Base-by-base conservation (phyloP, 2,329 filamentous ascomycete species). In the Aspergillus felis region DNA sequence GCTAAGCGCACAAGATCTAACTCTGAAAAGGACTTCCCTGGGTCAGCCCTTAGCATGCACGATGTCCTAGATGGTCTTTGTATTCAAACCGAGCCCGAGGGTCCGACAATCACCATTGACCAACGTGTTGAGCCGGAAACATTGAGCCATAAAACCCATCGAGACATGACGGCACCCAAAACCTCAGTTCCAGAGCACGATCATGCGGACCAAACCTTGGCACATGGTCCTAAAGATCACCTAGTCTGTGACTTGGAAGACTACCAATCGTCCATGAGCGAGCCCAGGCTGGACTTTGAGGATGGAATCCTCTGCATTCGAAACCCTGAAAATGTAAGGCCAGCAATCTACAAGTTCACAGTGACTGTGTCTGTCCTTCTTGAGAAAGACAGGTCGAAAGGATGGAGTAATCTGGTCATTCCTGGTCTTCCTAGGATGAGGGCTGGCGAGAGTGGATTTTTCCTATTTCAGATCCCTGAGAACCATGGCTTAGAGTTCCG, bases 401-500 rank as follows among this genome's bases (percentile, higher is more conserved):
- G 63, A 20, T 74, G 71, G 71, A 61, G 56, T 24, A 60, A 69
- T 29, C 51, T 74, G 38, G 29, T 65, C 2, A 53, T 74, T 7
- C 63, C 66, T 24, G 70, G 70, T 12, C 58, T 74, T 27, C 71
- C 71, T 28, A 62, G 58, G 41, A 55, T 71, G n/a, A 54, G 41
- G 7, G 46, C 54, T 14, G 56, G 56, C n/a, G 66, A 68, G 49
- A 64, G 59, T 55, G 71, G 70, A 6, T 65, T 64, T 54, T 57
- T 73, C 8, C 62, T 69, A 55, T 71, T 74, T 50, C 61, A 60
- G 9, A 64, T 66, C 17, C 70, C 71, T 1, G 58, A 59, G 4
- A 53, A 58, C 2, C 61, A 63, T 22, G 69, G 70, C 2, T 56
- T 74, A 25, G 71, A 72, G 28, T 64, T 71, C 29, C 66, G 67